Evolutionary conservation across 2,329 filamentous ascomycete species (phyloP).

Genomic region (Sporothrix globosa): DNA sequence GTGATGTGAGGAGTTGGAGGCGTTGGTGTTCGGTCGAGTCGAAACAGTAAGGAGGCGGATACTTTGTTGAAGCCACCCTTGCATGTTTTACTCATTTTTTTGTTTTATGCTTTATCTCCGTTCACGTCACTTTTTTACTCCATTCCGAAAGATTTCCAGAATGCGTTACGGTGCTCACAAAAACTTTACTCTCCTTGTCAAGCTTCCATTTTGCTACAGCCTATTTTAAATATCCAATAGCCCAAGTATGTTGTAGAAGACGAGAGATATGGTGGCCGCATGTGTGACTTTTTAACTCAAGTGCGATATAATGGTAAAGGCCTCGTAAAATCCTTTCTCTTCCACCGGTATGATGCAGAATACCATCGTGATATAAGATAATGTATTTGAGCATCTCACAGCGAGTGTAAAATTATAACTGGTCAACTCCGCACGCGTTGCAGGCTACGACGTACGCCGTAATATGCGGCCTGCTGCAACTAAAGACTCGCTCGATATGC

Average conservation of each 20-base stretch:
- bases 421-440: background rate
- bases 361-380: background rate
- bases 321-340: too few relatives aligned
- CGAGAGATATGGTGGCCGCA: background rate
- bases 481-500: slow-evolving; percentile 29
- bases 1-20: slow-evolving; percentile 1
- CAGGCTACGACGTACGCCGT: background rate
- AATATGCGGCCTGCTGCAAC: slow-evolving; percentile 22
- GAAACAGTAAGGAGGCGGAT: background rate
- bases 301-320: background rate
- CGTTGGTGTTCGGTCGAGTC: background rate
- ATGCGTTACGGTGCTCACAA: background rate
- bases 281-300: background rate
- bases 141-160: background rate
- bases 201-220: background rate
- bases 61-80: background rate
- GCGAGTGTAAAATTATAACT: background rate
- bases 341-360: too few relatives aligned
- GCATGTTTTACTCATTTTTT: background rate
- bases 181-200: background rate
- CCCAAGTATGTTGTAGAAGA: background rate
- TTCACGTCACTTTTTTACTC: background rate
- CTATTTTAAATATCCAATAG: background rate
- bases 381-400: background rate
- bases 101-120: background rate